A percentile compares a stretch with the other conserved stretches of the same genome.
phyloP scores from a whole-genome alignment of 2,329 filamentous ascomycete species.

The Hyphodiscus sp. region DNA sequence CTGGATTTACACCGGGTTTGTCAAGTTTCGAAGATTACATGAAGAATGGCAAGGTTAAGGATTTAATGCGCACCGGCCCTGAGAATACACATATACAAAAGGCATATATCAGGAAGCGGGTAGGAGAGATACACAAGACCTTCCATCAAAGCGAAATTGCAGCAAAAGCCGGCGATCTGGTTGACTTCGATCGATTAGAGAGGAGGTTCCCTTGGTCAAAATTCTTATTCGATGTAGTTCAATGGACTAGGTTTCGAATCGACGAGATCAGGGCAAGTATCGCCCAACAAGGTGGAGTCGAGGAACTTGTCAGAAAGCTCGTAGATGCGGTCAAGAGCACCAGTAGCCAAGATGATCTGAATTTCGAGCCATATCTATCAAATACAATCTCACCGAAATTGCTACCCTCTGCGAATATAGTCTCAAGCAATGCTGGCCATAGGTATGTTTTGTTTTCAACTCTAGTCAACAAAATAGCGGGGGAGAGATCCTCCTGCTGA shows the following conservation, averaged over 20 bases:
- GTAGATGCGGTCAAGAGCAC: constrained; percentile 27
- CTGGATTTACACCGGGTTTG: constrained; percentile 18
- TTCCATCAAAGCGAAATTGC: constrained; percentile 32
- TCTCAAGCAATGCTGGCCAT: constrained; percentile 3
- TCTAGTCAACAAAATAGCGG: no score
- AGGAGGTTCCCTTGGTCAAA: constrained; percentile 42
- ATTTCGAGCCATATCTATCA: constrained; percentile 7
- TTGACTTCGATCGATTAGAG: constrained; percentile 39
- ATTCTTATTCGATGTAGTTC: constrained; percentile 38
- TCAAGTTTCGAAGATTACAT: constrained; percentile 30
- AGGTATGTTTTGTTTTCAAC: constrained; percentile 8
- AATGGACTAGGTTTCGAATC: constrained; percentile 40
- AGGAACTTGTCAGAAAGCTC: constrained; percentile 29
- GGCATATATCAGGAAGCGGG: constrained; percentile 31
- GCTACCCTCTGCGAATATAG: constrained; percentile 13
- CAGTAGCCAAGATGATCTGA: constrained; percentile 21
- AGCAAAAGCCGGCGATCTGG: constrained; percentile 16
- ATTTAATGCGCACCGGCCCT: constrained; percentile 21
- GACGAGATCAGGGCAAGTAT: constrained; percentile 40
- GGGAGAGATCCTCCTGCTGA: no score
- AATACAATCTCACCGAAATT: not conserved
- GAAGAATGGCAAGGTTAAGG: constrained; percentile 30
- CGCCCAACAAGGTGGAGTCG: constrained; percentile 35
- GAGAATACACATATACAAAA: constrained; percentile 25
- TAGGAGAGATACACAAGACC: constrained; percentile 32